phyloP scores from a whole-genome alignment of 306 rosid species.

The Lotus japonicus region DNA sequence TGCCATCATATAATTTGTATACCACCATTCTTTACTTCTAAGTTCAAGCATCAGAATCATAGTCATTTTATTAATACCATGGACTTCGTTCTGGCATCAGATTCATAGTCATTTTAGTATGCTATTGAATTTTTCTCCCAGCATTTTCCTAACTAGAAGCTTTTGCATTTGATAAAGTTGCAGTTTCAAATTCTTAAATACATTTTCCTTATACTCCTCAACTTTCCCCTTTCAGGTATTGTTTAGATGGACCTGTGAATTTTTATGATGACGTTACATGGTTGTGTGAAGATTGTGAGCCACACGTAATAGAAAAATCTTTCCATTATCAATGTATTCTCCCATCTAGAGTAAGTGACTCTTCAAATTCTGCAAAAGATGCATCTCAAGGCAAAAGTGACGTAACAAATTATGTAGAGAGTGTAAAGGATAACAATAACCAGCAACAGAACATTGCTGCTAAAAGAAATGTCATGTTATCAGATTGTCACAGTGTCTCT shows the following conservation, averaged over 20 bases:
- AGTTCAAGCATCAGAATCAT: not conserved
- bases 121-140: not conserved
- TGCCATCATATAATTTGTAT: not conserved
- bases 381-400: conserved; percentile 2
- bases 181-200: not conserved
- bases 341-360: not conserved
- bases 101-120: not conserved
- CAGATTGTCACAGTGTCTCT: not conserved
- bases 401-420: not conserved
- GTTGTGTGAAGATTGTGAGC: conserved; percentile 55
- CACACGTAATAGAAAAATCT: conserved; percentile 3
- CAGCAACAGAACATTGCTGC: not conserved
- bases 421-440: not conserved
- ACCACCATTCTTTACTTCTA: not conserved
- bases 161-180: not conserved
- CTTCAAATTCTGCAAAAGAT: not conserved
- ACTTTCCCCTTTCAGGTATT: conserved; percentile 38
- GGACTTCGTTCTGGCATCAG: not conserved
- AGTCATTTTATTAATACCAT: not conserved
- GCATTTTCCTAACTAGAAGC: not conserved
- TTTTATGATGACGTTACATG: conserved; percentile 34
- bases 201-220: not conserved
- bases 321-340: not conserved
- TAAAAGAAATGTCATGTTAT: not conserved
- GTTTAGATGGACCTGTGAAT: conserved; percentile 40